These are phyloP conservation scores for Erigeron philadelphicus DNA, from an alignment of 140 eudicot species.

Conservation along the genomic window DNA sequence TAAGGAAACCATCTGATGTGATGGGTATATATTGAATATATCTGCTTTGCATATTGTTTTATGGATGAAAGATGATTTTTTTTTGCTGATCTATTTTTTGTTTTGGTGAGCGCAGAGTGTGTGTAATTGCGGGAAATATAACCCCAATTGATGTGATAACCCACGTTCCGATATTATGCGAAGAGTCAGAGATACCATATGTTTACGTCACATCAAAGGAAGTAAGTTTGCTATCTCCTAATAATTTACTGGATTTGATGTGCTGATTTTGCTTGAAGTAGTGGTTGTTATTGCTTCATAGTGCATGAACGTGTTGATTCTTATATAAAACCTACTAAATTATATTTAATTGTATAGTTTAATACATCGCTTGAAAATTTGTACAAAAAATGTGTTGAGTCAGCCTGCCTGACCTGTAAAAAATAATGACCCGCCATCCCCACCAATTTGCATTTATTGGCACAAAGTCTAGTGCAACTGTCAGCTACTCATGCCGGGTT, in stretches of 20 bases:
- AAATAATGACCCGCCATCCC: too few relatives aligned
- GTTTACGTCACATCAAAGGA: slow-evolving; percentile 83
- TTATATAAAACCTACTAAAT: too few relatives aligned
- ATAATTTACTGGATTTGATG: neutral
- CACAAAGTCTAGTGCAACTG: too few relatives aligned
- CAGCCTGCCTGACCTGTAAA: neutral
- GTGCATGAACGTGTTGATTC: too few relatives aligned
- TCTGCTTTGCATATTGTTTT: neutral
- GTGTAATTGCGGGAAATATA: slow-evolving; percentile 90
- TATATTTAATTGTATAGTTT: too few relatives aligned
- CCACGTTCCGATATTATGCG: slow-evolving; percentile 85
- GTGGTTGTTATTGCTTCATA: too few relatives aligned
- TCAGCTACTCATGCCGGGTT: too few relatives aligned
- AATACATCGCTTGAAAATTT: too few relatives aligned
- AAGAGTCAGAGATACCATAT: slow-evolving; percentile 81
- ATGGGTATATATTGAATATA: neutral
- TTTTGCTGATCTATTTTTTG: neutral
- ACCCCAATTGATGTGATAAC: slow-evolving; percentile 97
- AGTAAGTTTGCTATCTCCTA: slow-evolving; percentile 42
- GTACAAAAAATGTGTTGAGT: neutral
- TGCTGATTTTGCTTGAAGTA: neutral
- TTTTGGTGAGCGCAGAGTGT: slow-evolving; percentile 57
- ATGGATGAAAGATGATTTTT: neutral
- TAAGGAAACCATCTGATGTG: neutral
- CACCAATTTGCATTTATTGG: too few relatives aligned